Evolutionary conservation across 345 rosid species (phyloP), one percentile per base, ranked within the genome.

Genomic region (Euphorbia tirucalli): DNA sequence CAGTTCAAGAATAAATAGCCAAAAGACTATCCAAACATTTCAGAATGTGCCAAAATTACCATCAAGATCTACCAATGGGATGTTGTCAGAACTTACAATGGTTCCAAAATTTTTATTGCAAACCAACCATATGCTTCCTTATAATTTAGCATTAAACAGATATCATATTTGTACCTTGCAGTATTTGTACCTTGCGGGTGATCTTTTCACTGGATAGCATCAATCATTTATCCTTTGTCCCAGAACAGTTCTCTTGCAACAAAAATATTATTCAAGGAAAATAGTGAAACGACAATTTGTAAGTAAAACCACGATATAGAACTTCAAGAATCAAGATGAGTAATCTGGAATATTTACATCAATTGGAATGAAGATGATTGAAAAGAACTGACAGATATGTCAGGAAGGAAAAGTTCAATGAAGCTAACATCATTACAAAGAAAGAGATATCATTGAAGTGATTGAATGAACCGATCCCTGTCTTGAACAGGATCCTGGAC

Each of bases 231-330:
- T 18, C 59, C 31, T 25, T 41, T 27, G 61, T 43, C 66, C 35
- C 62, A 64, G 18, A 44, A 22, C 22, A 50, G 11, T 43, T 13
- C 79, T 75, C 79, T 70, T 35, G 79, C 79, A 64, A 69, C 58
- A 72, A 75, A 75, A 55, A 66, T 19, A 25, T 61, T 64, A 75
- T 55, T 41, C 52, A 65, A 57, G 61, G n/a, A 55, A 75, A 43
- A 44, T 32, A 61, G 59, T 69, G 65, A 65, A 66, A 55, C 18
- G 32, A n/a, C 15, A 64, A 24, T 32, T 75, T 4, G 6, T 22
- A 2, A 49, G 19, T 16, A 3, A 18, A 35, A 18, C 3, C 6
- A 2, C 52, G 49, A 60, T 31, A 48, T 22, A 56, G 14, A 44
- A 35, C 9, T 21, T 14, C 7, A 24, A 27, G 37, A 35, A 56